Evolutionary conservation across 139 green algal genomes (phyloP), one percentile per base, ranked within the genome.

Genomic region (Zygnema cylindricum): DNA sequence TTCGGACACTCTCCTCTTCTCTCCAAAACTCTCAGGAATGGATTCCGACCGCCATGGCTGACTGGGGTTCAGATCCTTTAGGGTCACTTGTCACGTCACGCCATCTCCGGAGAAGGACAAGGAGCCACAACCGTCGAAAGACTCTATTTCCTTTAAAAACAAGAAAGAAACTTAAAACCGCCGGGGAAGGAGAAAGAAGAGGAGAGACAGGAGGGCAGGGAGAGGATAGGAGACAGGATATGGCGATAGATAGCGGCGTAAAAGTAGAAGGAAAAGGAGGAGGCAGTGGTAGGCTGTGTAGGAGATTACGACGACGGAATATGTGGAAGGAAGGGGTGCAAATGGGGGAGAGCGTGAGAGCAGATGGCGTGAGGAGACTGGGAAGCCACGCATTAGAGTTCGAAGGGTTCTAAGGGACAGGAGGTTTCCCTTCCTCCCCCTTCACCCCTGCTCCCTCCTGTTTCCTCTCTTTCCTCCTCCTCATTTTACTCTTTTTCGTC

Each of bases 31-130:
- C 39, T 25, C 3, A 16, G 71, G 40, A 79, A 49, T 25, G 40
- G 11, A 11, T 7, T 3, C 41, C 11, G 11, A 3, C 7, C 71
- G 3, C 39, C 38, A 25, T n/a, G n/a, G 39, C 41, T 25, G 71
- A 16, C 38, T 79, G 39, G 39, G 71, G 40, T 43, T 49, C 71
- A 3, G 11, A 16, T 57, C 39, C 39, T 79, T 16, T 49, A 3
- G 71, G 40, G 16, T 25, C 71, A 57, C 7, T 77, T 85, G 16
- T 3, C 49, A 11, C 21, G 7, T 7, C 77, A 23, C 77, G 77
- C 11, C 77, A 85, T 85, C 77, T 85, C 16, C 77, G 77, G 43
- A 43, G 77, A 11, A 43, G 77, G 39, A 85, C 77, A 69, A 55
- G 33, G 82, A 85, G 77, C 77, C 49, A 85, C 11, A 16, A 82